Conservation (phyloP, 2,329 filamentous ascomycete species). For the Penicillium sp. region DNA sequence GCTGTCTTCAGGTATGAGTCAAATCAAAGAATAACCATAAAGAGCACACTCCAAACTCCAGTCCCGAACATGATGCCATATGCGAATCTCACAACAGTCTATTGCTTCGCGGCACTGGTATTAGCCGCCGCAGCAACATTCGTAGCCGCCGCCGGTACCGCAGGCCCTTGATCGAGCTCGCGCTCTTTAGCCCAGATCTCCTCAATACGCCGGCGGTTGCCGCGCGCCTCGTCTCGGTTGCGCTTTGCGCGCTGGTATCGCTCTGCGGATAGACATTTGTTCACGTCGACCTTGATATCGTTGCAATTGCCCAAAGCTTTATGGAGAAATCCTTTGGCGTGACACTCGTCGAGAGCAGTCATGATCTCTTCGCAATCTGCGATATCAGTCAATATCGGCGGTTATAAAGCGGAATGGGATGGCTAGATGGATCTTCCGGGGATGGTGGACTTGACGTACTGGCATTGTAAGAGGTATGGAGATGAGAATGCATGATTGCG, state of each 20-base stretch:
- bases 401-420: background rate
- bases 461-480: conserved; percentile 87
- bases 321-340: conserved; percentile 86
- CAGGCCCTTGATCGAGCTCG: conserved; percentile 19
- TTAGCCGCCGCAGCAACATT: background rate
- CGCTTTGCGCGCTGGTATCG: conserved; percentile 71
- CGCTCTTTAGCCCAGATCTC: conserved; percentile 68
- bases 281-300: conserved; percentile 76
- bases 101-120: conserved; percentile 16
- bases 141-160: background rate
- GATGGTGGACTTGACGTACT: conserved; percentile 54
- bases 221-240: conserved; percentile 69
- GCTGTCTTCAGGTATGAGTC: background rate
- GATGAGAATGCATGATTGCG: conserved; percentile 85
- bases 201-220: conserved; percentile 71
- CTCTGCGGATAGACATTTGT: conserved; percentile 77
- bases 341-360: conserved; percentile 90
- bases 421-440: background rate
- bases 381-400: conserved; percentile 3
- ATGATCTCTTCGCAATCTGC: conserved; percentile 93
- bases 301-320: conserved; percentile 91
- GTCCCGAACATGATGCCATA: background rate
- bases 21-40: conserved; percentile 8
- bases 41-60: conserved; percentile 14
- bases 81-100: conserved; percentile 1